Evolutionary conservation across 2,329 filamentous ascomycete genomes (phyloP), one percentile per base, ranked within the genome.

Genomic region (Corynespora cassiicola): DNA sequence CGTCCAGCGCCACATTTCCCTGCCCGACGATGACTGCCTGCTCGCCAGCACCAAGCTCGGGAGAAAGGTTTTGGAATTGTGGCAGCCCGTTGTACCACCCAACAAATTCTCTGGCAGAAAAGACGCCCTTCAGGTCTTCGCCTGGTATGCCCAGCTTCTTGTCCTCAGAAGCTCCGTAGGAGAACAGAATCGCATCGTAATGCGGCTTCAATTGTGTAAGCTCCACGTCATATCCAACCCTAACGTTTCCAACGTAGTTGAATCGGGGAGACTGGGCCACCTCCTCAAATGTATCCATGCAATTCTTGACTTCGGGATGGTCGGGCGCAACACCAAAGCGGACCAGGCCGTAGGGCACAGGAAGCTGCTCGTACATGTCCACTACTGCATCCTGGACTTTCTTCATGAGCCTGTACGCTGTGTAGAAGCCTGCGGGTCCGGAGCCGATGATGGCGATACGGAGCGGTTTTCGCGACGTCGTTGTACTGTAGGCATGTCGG

Each of bases 251-350:
- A 30, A 96, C 77, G 63, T 96, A 99, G 35, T 85, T 89, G 71
- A 97, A 97, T 36, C 85, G 81, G 1, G 87, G 81, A 3, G 87
- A 91, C 20, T 80, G 76, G 1, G 92, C 94, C 24, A 97, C 87
- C 63, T 96, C 87, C 49, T 87, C 84, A 57, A 99, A 96, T 57
- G 90, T 96, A 10, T 94, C 89, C 74, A 95, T 86, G 65, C 92
- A 97, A 64, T 96, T 97, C 90, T 99, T 99, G 53, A 99, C 94
- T 73, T 99, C 92, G 1, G 94, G 92, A 70, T 99, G 94, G 66
- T 99, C 94, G 5, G 94, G 94, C n/a, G 94, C 95, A 42, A 99
- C 94, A 7, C 94, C 94, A 62, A 94, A 96, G 38, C 94, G 80
- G 32, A 95, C 91, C 38, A 99, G 78, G 1, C 94, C 94, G 63